Percentiles rank a stretch among this genome's conserved stretches.
Conservation (phyloP, 1,284 basidiomycete species). For the Cerioporus squamosus region DNA sequence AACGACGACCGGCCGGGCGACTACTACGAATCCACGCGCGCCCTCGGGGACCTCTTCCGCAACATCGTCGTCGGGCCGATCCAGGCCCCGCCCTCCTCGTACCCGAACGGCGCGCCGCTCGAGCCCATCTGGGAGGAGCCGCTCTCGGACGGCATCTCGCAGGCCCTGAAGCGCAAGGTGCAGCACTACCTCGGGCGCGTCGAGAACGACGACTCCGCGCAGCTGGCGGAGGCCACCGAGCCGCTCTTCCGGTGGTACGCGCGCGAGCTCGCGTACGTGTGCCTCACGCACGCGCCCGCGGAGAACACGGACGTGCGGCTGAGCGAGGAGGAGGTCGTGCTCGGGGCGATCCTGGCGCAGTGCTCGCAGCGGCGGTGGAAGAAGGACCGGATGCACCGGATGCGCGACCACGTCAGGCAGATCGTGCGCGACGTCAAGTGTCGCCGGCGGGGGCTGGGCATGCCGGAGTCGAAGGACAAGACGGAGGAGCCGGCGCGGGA, state of each 20-base stretch:
- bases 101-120: slow-evolving; percentile 11
- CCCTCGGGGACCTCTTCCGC: slow-evolving; percentile 72
- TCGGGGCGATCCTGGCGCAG: slow-evolving; percentile 73
- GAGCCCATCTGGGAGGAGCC: slow-evolving; percentile 16
- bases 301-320: slow-evolving; percentile 57
- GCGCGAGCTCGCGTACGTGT: slow-evolving; percentile 70
- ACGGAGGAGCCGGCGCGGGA: slow-evolving; percentile 27
- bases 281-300: slow-evolving; percentile 67
- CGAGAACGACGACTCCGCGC: slow-evolving; percentile 34
- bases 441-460: slow-evolving; percentile 42
- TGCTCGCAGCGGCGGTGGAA: slow-evolving; percentile 60
- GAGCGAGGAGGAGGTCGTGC: slow-evolving; percentile 72
- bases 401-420: slow-evolving; percentile 59
- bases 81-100: slow-evolving; percentile 28
- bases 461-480: slow-evolving; percentile 24
- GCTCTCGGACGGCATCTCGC: slow-evolving; percentile 53
- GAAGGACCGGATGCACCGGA: slow-evolving; percentile 60
- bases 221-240: slow-evolving; percentile 37
- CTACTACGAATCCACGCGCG: slow-evolving; percentile 71
- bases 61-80: slow-evolving; percentile 54
- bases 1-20: slow-evolving; percentile 58
- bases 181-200: slow-evolving; percentile 38
- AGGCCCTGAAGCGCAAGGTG: slow-evolving; percentile 44
- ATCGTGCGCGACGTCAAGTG: slow-evolving; percentile 56
- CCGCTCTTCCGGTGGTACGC: slow-evolving; percentile 55